phyloP scores from a whole-genome alignment of 164 flowering plant genomes.

The Annona squamosa region DNA sequence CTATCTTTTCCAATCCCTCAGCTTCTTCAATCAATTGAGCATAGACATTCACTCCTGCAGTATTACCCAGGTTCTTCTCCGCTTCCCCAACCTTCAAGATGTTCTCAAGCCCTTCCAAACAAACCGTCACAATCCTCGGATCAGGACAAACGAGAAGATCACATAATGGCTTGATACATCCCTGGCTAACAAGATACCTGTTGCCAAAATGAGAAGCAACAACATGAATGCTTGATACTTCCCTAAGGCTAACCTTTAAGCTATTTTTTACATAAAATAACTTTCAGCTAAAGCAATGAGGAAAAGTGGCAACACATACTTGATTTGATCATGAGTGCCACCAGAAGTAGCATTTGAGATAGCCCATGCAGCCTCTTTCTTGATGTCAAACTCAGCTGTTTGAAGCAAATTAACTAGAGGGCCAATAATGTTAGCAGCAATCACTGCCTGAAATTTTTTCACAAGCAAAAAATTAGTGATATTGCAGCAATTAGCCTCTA shows the following conservation, averaged over 20 bases:
- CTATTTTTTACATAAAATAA: not conserved
- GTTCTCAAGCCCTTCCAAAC: constrained; percentile 70
- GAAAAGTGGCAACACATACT: constrained; percentile 26
- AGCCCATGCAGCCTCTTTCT: constrained; percentile 90
- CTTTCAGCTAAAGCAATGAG: too few species aligned
- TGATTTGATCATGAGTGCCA: constrained; percentile 73
- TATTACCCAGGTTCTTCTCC: constrained; percentile 33
- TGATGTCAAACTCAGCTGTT: constrained; percentile 77
- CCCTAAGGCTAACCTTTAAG: too few species aligned
- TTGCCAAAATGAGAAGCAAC: not conserved
- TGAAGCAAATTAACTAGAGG: constrained; percentile 75
- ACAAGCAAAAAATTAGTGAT: too few species aligned
- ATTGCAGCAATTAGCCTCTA: too few species aligned
- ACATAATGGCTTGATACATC: constrained; percentile 71
- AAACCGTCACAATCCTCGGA: constrained; percentile 63
- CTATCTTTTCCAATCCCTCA: constrained; percentile 72
- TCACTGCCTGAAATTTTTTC: constrained; percentile 44
- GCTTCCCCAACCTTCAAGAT: constrained; percentile 74
- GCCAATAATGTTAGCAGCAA: constrained; percentile 61
- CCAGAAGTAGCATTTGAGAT: constrained; percentile 85
- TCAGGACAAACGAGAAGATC: constrained; percentile 74
- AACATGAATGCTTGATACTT: not conserved
- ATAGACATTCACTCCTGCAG: constrained; percentile 38
- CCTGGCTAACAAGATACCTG: constrained; percentile 56
- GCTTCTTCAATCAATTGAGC: constrained; percentile 75